These are phyloP conservation scores for Petunia secreta DNA, from an alignment of 257 asterid species.

Conservation along the genomic window DNA sequence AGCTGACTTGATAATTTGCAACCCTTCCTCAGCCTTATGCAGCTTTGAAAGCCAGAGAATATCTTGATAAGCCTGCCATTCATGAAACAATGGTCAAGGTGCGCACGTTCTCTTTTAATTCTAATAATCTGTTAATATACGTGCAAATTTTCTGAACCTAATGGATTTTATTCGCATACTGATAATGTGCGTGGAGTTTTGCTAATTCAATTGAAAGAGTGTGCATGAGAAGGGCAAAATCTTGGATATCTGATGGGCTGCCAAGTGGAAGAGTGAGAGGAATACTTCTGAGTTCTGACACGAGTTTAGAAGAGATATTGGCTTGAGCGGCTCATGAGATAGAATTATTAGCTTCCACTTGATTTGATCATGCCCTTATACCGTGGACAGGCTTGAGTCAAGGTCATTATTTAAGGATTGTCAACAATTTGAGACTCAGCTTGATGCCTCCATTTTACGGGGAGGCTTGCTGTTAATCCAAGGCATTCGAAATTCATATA, in stretches of 20 bases:
- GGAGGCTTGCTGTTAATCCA: constrained; percentile 6
- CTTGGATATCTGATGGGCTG: constrained; percentile 14
- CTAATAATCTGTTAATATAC: background rate
- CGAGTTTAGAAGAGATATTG: background rate
- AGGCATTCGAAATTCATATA: constrained; percentile 7
- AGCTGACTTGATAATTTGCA: background rate
- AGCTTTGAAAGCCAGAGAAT: constrained; percentile 86
- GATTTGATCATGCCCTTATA: constrained; percentile 8
- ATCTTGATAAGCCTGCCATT: constrained; percentile 90
- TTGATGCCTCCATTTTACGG: constrained; percentile 10
- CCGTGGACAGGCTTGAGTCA: background rate
- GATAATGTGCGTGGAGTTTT: background rate
- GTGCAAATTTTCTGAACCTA: background rate
- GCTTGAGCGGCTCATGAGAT: background rate
- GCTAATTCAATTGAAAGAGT: background rate
- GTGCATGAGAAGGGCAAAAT: constrained; percentile 1
- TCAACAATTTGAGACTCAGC: constrained; percentile 17
- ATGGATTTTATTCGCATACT: background rate
- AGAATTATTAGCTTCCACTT: constrained; percentile 10
- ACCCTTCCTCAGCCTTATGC: constrained; percentile 79
- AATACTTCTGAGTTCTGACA: background rate
- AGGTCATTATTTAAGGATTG: constrained; percentile 13
- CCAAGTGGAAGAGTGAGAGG: background rate
- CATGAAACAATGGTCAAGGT: constrained; percentile 99
- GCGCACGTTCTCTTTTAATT: constrained; percentile 29